These are phyloP conservation scores for Thermothelomyces thermophilus DNA, from an alignment of 2,329 filamentous ascomycete genomes.

Conservation along the genomic window DNA sequence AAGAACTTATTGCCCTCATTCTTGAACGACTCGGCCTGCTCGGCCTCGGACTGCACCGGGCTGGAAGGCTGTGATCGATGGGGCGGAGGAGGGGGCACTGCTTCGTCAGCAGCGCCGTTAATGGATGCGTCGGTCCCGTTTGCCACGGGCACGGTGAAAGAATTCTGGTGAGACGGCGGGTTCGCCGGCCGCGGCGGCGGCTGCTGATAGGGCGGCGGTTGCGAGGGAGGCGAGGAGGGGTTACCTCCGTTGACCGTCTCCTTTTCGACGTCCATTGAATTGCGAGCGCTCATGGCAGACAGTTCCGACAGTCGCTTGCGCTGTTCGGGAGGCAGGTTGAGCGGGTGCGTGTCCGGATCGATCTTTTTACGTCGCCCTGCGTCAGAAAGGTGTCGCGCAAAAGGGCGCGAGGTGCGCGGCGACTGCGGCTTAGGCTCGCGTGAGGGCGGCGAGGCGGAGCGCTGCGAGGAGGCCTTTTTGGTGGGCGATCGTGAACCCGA, in stretches of 20 bases:
- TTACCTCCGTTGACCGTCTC: constrained; percentile 47
- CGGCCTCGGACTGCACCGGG: constrained; percentile 47
- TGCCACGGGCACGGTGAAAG: constrained; percentile 47
- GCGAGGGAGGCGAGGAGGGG: constrained; percentile 48
- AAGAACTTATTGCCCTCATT: constrained; percentile 92
- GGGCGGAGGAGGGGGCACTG: constrained; percentile 62
- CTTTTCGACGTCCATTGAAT: constrained; percentile 71
- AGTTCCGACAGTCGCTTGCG: constrained; percentile 67
- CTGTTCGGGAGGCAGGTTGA: constrained; percentile 87
- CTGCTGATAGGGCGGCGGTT: constrained; percentile 38
- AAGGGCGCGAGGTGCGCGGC: constrained; percentile 31
- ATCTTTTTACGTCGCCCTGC: constrained; percentile 43
- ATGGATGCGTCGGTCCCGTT: constrained; percentile 32
- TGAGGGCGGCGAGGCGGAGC: constrained; percentile 27
- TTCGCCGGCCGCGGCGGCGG: constrained; percentile 30
- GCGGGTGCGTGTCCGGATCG: constrained; percentile 71
- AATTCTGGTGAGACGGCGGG: constrained; percentile 32
- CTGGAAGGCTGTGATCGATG: constrained; percentile 60
- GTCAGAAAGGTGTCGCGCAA: constrained; percentile 43
- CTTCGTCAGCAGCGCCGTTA: constrained; percentile 40
- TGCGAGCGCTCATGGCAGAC: constrained; percentile 54
- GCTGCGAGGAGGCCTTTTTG: constrained; percentile 31
- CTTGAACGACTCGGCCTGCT: constrained; percentile 90
- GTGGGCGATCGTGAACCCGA: constrained; percentile 27
- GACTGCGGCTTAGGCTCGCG: constrained; percentile 31